Conservation (phyloP, 257 asterid genomes). For the Ilex aquifolium region DNA sequence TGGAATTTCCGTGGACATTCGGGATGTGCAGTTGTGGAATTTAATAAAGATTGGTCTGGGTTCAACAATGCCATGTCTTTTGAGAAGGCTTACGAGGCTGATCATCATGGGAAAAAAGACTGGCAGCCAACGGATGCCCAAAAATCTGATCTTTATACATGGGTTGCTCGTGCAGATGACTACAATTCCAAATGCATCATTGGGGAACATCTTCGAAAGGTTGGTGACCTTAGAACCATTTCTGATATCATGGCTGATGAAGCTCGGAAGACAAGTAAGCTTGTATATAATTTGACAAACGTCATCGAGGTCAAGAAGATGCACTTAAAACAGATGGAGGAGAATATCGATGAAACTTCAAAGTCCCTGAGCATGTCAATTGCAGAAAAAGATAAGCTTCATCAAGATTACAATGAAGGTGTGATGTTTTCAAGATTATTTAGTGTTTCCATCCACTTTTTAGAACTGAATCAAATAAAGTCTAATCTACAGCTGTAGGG, state of each 20-base stretch:
- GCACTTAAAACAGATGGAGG: constrained; percentile 61
- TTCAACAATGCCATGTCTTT: constrained; percentile 68
- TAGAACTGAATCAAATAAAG: constrained; percentile 6
- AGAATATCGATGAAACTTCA: constrained; percentile 62
- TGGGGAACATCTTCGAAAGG: neutral
- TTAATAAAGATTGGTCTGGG: constrained; percentile 78
- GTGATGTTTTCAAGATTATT: constrained; percentile 4
- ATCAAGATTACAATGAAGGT: constrained; percentile 77
- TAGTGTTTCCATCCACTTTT: constrained; percentile 1
- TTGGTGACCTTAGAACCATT: neutral
- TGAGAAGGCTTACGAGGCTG: constrained; percentile 64
- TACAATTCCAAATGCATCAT: neutral
- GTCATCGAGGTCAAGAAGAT: constrained; percentile 63
- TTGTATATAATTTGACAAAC: constrained; percentile 58
- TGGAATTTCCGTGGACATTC: constrained; percentile 83
- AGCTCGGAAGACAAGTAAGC: constrained; percentile 58
- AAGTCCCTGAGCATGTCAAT: constrained; percentile 42
- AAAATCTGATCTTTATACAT: constrained; percentile 52
- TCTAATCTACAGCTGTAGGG: neutral
- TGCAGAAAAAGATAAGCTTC: constrained; percentile 63
- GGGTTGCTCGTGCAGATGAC: constrained; percentile 1
- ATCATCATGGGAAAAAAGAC: constrained; percentile 63
- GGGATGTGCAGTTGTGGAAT: constrained; percentile 79
- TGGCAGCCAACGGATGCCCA: constrained; percentile 44
- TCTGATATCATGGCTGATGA: constrained; percentile 69